Evolutionary conservation across 257 asterid species (phyloP).

Genomic region (Thymus mandschuricus): DNA sequence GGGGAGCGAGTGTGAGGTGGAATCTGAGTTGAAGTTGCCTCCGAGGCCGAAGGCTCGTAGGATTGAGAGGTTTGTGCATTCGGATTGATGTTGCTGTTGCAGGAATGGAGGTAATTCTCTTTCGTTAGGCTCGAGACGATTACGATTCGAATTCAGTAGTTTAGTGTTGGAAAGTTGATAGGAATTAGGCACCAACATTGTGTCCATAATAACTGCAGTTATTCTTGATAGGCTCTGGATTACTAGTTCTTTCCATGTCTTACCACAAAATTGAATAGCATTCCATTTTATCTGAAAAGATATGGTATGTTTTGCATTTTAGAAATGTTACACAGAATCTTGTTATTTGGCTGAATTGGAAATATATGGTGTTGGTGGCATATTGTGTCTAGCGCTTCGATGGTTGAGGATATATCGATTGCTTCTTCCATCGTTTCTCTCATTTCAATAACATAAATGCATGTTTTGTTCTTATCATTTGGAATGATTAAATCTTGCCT

Average conservation of each 20-base stretch:
- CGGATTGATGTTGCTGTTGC: conserved; percentile 29
- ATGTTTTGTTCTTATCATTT: not conserved
- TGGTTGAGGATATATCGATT: not conserved
- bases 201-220: not conserved
- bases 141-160: too few relatives aligned
- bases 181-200: conserved; percentile 1
- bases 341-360: not conserved
- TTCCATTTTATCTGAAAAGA: conserved; percentile 6
- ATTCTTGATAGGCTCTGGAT: not conserved
- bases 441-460: not conserved
- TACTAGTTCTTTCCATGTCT: not conserved
- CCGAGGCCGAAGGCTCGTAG: conserved; percentile 65
- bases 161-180: not conserved
- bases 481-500: not conserved
- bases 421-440: not conserved
- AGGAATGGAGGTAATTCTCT: conserved; percentile 29
- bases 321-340: not conserved
- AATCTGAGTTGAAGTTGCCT: conserved; percentile 52
- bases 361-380: not conserved
- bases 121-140: conserved; percentile 17
- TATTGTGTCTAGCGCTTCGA: not conserved
- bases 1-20: not conserved
- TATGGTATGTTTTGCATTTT: not conserved
- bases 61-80: conserved; percentile 43
- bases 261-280: not conserved